These are phyloP conservation scores for Xanthoceras sorbifolium DNA, from an alignment of 345 rosid species.

Conservation along the genomic window DNA sequence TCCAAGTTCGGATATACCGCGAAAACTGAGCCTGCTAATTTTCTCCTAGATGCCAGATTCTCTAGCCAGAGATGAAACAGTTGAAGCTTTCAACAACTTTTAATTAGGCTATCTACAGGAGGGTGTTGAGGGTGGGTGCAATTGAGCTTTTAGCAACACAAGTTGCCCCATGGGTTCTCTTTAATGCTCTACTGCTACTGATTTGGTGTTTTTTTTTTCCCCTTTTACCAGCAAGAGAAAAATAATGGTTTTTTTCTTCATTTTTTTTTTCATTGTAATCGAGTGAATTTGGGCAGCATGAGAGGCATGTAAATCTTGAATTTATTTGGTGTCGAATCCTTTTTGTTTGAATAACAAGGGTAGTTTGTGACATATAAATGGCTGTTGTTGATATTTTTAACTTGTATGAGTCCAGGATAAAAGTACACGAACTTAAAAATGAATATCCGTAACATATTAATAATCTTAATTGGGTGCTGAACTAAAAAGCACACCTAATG, in stretches of 20 bases:
- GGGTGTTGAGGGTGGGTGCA: constrained; percentile 8
- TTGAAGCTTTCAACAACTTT: neutral
- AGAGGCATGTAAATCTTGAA: neutral
- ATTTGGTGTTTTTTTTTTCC: neutral
- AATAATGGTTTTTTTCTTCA: neutral
- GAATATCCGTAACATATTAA: too few species aligned
- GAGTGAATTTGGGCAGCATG: neutral
- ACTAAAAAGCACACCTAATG: too few species aligned
- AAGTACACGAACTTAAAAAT: too few species aligned
- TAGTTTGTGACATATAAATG: neutral
- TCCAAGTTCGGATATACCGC: constrained; percentile 79
- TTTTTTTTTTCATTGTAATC: too few species aligned
- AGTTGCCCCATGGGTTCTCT: constrained; percentile 40
- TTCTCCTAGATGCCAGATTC: constrained; percentile 40
- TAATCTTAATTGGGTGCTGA: too few species aligned
- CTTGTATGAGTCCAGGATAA: too few species aligned
- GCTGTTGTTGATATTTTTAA: neutral
- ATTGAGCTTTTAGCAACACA: constrained; percentile 49
- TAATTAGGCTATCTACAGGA: neutral
- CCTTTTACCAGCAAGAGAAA: neutral
- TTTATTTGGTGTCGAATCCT: neutral
- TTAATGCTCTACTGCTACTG: too few species aligned
- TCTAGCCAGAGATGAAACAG: constrained; percentile 7
- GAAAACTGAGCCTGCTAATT: constrained; percentile 60
- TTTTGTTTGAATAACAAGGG: constrained; percentile 11